Evolutionary conservation across 108 stramenopile species (phyloP), one percentile per base, ranked within the genome.

Genomic region (Fragilaria radians): DNA sequence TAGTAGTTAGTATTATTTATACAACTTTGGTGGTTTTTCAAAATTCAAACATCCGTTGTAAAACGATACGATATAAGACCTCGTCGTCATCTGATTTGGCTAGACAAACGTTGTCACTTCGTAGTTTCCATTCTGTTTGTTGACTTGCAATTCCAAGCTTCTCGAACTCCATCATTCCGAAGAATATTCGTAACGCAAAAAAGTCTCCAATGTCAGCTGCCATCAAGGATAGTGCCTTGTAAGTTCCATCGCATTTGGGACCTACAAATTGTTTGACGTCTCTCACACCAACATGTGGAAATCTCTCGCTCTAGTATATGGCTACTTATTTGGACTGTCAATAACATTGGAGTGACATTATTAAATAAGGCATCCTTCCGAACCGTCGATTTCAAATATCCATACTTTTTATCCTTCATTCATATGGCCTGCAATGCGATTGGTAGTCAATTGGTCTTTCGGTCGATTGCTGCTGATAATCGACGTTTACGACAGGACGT

Each of bases 321-420:
- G 79, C 66, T 91, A 26, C 17, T 88, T 25, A 32, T 81, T 5
- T 91, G 89, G 89, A 73, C 74, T 17, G 64, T 57, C 48, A 94
- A 94, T 67, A 94, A 94, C 59, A 68, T 91, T 32, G 85, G 84
- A 26, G 78, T 94, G 28, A 94, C 93, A 5, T 72, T 94, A 22
- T 53, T 94, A 28, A 94, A 94, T 74, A 94, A 94, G 66, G 76
- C 87, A 14, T 82, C 86, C 51, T 90, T 89, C 66, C 76, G 81
- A 18, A 75, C 48, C 1, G 86, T 88, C 23, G 77, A 86, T 52
- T 94, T 94, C 67, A 76, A 79, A n/a, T 94, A 94, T 63, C 93
- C 93, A 4, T 90, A 83, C 61, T 83, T 88, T 63, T 61, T 94
- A 0, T 78, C 80, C 28, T 82, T 88, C 48, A 64, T 94, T 47